A percentile compares a stretch with the other conserved stretches of the same genome.
These are phyloP conservation scores for Sutorius australiensis DNA, from an alignment of 768 basidiomycete species.

Conservation along the genomic window DNA sequence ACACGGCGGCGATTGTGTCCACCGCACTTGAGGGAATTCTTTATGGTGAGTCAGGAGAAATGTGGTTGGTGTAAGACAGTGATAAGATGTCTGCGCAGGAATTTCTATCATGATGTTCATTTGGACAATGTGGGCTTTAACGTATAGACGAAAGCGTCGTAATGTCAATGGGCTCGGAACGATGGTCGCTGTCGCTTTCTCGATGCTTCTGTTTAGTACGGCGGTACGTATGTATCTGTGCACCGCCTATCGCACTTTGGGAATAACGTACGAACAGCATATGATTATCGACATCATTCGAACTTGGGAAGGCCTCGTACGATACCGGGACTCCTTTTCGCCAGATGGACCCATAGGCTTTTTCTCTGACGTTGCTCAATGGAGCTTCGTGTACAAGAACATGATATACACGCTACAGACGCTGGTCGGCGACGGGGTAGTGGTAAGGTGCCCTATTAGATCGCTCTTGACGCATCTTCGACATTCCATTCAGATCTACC, in stretches of 20 bases:
- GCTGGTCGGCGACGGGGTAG: conserved; percentile 22
- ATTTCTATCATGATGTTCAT: conserved; percentile 31
- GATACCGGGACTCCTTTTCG: conserved; percentile 4
- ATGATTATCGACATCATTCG: conserved; percentile 19
- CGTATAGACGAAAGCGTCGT: neutral
- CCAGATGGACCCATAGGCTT: conserved; percentile 22
- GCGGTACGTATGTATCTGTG: conserved; percentile 8
- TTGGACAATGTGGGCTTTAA: conserved; percentile 22
- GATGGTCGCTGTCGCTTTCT: conserved; percentile 18
- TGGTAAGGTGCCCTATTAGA: conserved; percentile 8
- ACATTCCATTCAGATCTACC: conserved; percentile 19
- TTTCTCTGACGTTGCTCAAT: conserved; percentile 24
- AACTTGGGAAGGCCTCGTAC: conserved; percentile 20
- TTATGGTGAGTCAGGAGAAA: neutral
- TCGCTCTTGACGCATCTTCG: neutral
- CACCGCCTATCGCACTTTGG: neutral
- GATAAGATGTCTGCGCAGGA: conserved; percentile 12
- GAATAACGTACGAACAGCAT: conserved; percentile 4
- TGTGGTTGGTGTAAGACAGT: neutral
- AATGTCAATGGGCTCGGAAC: conserved; percentile 1
- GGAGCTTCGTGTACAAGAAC: conserved; percentile 29
- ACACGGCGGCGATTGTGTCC: conserved; percentile 23
- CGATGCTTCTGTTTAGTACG: conserved; percentile 18
- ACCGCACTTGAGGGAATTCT: neutral
- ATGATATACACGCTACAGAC: conserved; percentile 18